phyloP scores from a whole-genome alignment of 1,284 basidiomycete genomes.

The Filobasidium uniguttulatum region DNA sequence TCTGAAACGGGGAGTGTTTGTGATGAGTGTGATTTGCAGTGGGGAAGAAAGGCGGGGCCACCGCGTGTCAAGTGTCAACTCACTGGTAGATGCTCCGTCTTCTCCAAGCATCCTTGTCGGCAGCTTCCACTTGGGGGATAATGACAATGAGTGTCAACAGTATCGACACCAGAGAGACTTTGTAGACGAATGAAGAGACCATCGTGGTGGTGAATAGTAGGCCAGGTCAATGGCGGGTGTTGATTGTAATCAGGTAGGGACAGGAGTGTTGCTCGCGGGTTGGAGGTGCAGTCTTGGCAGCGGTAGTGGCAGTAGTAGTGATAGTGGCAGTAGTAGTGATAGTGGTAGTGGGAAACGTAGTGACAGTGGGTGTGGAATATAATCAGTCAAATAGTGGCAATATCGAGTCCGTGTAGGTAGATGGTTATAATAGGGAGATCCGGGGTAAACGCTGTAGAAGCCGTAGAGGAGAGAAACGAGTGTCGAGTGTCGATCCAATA shows the following conservation, averaged over 20 bases:
- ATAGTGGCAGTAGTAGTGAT: no score
- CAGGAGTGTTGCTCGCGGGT: neutral
- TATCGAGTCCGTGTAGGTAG: no score
- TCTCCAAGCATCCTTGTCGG: constrained; percentile 5
- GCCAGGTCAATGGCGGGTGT: neutral
- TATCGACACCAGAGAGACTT: neutral
- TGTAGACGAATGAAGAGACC: neutral
- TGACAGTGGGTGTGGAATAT: no score
- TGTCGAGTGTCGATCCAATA: no score
- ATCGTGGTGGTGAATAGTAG: neutral
- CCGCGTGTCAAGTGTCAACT: neutral
- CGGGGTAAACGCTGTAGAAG: no score
- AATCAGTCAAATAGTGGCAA: no score
- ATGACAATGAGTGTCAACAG: neutral
- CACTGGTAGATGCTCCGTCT: constrained; percentile 6
- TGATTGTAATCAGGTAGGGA: neutral
- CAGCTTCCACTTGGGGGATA: neutral
- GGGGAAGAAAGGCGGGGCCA: neutral
- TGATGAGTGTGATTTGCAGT: neutral
- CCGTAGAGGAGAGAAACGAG: no score
- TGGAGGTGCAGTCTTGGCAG: neutral
- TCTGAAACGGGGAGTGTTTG: constrained; percentile 29
- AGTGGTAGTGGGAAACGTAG: no score
- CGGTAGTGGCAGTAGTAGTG: no score
- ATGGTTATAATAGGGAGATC: no score